Conservation (phyloP, 306 rosid genomes). For the Mucuna pruriens region DNA sequence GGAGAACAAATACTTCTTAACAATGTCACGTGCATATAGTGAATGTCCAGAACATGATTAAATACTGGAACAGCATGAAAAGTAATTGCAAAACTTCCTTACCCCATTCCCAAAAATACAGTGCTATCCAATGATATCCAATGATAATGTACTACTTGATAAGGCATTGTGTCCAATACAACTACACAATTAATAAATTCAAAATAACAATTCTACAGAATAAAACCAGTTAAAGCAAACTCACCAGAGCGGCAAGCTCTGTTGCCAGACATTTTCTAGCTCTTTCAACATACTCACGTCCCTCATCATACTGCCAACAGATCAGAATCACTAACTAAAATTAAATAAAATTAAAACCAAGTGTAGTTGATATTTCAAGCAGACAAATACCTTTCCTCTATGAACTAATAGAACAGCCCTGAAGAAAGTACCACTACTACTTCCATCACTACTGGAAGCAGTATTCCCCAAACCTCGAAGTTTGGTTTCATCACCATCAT, state of each 20-base stretch:
- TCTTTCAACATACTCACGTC: constrained; percentile 93
- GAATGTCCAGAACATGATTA: not conserved
- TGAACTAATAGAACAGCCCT: constrained; percentile 92
- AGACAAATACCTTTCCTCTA: constrained; percentile 76
- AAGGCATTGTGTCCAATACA: constrained; percentile 21
- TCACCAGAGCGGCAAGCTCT: constrained; percentile 97
- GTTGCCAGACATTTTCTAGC: constrained; percentile 99
- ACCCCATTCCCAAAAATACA: not conserved
- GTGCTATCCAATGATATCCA: not conserved
- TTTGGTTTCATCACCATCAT: constrained; percentile 98
- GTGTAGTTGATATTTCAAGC: constrained; percentile 18
- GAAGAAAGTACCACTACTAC: constrained; percentile 92
- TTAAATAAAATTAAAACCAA: constrained; percentile 16
- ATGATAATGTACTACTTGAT: not conserved
- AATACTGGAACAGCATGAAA: not conserved
- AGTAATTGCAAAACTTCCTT: not conserved
- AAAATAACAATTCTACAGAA: constrained; percentile 18
- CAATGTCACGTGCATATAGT: not conserved
- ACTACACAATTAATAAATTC: not conserved
- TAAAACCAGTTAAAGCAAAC: constrained; percentile 36
- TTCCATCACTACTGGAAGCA: constrained; percentile 85
- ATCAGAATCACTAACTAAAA: constrained; percentile 27
- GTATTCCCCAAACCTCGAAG: constrained; percentile 82
- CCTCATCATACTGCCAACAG: constrained; percentile 84
- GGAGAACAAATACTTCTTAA: not conserved